These are phyloP conservation scores for Cladophialophora immunda DNA, from an alignment of 2,329 filamentous ascomycete species.

Conservation along the genomic window DNA sequence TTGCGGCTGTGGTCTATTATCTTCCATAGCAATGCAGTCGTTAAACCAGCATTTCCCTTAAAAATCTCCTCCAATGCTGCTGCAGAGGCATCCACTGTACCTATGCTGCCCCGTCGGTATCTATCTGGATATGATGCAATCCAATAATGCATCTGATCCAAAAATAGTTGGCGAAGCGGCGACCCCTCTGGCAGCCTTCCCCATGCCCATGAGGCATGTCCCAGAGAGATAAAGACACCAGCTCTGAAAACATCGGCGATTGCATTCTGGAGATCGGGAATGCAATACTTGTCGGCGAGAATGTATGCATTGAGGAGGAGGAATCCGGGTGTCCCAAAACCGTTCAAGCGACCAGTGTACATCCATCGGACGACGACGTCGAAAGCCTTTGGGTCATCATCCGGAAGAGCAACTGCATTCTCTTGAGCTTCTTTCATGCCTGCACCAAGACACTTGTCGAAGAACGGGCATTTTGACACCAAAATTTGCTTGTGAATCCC, in stretches of 20 bases:
- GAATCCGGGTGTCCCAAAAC: not conserved
- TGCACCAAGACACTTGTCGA: conserved; percentile 22
- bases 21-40: conserved; percentile 6
- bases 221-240: not conserved
- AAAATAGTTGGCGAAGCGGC: not conserved
- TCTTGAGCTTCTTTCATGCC: conserved; percentile 24
- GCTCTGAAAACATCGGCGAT: conserved; percentile 4
- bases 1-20: not conserved
- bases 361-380: conserved; percentile 26
- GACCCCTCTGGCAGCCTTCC: not conserved
- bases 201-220: not conserved
- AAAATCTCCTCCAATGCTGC: not conserved
- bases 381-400: conserved; percentile 24
- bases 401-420: conserved; percentile 21
- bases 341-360: conserved; percentile 12
- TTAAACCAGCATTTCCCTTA: not conserved
- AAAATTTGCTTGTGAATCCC: conserved; percentile 24
- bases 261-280: conserved; percentile 23
- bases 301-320: conserved; percentile 10
- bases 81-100: not conserved
- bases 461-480: conserved; percentile 21
- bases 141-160: conserved; percentile 1
- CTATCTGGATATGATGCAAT: not conserved
- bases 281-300: conserved; percentile 23
- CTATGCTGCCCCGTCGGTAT: not conserved